Percentiles rank a stretch among this genome's conserved stretches.
These are phyloP conservation scores for Pseudoneurospora amorphoporcata DNA, from an alignment of 495 filamentous ascomycete genomes.

Conservation along the genomic window DNA sequence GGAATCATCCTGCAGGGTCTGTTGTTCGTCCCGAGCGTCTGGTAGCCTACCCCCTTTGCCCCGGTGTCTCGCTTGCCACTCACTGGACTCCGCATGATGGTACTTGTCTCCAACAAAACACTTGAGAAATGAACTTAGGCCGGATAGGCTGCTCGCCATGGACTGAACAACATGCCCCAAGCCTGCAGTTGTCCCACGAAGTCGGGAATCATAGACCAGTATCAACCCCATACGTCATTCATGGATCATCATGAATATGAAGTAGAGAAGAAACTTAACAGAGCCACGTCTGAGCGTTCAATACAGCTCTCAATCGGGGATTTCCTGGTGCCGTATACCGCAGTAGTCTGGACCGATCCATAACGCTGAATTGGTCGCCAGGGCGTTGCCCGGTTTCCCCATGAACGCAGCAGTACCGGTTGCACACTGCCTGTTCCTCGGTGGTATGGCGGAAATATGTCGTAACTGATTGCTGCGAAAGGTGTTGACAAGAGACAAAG, in stretches of 20 bases:
- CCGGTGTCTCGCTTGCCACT: background rate
- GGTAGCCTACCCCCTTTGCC: background rate
- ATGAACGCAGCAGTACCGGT: background rate
- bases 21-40: background rate
- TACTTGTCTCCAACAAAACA: background rate
- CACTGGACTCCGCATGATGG: background rate
- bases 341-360: background rate
- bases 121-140: background rate
- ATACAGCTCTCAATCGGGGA: background rate
- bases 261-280: background rate
- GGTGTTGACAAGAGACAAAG: background rate
- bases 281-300: background rate
- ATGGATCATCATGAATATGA: background rate
- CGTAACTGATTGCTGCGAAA: background rate
- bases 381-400: background rate
- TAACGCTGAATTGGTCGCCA: background rate
- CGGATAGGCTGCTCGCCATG: background rate
- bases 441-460: background rate
- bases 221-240: background rate
- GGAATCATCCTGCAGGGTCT: background rate
- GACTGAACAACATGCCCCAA: background rate
- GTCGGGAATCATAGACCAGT: background rate
- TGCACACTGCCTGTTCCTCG: background rate
- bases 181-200: background rate
- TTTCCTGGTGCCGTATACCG: background rate